Base-by-base conservation (phyloP, 148 eudicot genomes). In the Vaccinium vitisidaea region DNA sequence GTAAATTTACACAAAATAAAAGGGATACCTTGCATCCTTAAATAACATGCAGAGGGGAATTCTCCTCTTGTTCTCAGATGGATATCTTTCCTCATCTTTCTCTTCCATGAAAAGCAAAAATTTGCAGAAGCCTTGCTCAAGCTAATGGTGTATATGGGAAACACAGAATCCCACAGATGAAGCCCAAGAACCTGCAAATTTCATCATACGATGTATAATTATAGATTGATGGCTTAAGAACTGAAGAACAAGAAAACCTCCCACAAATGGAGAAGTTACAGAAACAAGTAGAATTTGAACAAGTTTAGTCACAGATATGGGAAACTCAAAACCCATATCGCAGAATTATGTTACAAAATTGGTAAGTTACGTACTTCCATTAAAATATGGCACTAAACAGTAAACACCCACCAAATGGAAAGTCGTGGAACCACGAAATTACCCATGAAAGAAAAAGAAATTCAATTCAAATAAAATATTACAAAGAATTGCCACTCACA, bases 1-100 rank as follows among this genome's bases (percentile, higher is more conserved):
- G 9, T 10, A 50, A 50, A 10, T 50, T 50, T 50, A 12, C 18
- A 56, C 5, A 56, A 5, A 18, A 2, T 19, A 52, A 80, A 32
- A 55, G 46, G 25, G 5, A 8, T 88, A 92, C 94, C 94, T 92
- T 25, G 87, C 86, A 87, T 92, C 88, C 15, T 85, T 88, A 80
- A 92, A 87, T 58, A 92, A 86, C 77, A 91, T 86, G 84, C 79
- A 88, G 48, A 90, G 87, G 6, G 92, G 90, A 81, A 82, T 12
- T 74, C 75, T 90, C n/a, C 75, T 80, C 86, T 89, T 88, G 18
- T 85, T 82, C 43, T 80, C 84, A 85, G 88, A 75, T 78, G 87
- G 83, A 61, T 86, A 80, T 53, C 85, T 65, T 48, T 87, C 87
- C 48, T 88, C 88, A 85, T 80, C 87, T 81, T 87, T 88, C 56